phyloP scores from a whole-genome alignment of 306 rosid species.

The Begonia fuchsioides region DNA sequence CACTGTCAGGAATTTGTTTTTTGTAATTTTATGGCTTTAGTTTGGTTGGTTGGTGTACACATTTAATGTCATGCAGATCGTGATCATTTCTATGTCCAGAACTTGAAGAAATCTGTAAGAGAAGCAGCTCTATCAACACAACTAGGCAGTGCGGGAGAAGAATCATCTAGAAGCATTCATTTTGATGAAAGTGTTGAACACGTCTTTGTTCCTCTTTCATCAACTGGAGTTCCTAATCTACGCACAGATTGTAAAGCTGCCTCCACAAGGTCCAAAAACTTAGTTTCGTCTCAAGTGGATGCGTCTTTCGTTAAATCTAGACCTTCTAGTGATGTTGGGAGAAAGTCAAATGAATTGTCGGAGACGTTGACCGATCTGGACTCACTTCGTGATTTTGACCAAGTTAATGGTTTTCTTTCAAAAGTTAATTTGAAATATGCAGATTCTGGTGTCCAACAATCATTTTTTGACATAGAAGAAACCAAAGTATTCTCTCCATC shows the following conservation, averaged over 20 bases:
- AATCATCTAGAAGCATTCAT: conserved; percentile 47
- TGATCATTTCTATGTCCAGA: conserved; percentile 44
- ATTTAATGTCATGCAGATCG: conserved; percentile 25
- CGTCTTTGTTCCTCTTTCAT: conserved; percentile 68
- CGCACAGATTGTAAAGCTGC: conserved; percentile 49
- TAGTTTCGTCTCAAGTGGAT: conserved; percentile 37
- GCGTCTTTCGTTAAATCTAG: conserved; percentile 34
- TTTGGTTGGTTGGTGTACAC: conserved; percentile 11
- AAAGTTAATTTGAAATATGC: conserved; percentile 44
- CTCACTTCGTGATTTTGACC: conserved; percentile 56
- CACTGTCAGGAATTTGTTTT: conserved; percentile 8
- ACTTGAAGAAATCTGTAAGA: conserved; percentile 81
- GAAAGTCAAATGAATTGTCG: conserved; percentile 36
- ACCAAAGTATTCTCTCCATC: conserved; percentile 83
- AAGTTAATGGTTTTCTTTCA: conserved; percentile 73
- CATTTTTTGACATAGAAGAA: conserved; percentile 58
- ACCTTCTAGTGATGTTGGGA: conserved; percentile 25
- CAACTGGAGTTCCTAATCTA: conserved; percentile 51
- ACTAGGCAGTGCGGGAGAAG: conserved; percentile 26
- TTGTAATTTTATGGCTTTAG: conserved; percentile 2
- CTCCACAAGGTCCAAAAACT: conserved; percentile 54
- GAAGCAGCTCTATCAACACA: conserved; percentile 68
- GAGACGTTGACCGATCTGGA: conserved; percentile 53
- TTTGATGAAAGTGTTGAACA: conserved; percentile 83
- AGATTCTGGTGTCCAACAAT: conserved; percentile 47